Evolutionary conservation across 306 rosid genomes (phyloP).

Genomic region (Cajanus cajan): DNA sequence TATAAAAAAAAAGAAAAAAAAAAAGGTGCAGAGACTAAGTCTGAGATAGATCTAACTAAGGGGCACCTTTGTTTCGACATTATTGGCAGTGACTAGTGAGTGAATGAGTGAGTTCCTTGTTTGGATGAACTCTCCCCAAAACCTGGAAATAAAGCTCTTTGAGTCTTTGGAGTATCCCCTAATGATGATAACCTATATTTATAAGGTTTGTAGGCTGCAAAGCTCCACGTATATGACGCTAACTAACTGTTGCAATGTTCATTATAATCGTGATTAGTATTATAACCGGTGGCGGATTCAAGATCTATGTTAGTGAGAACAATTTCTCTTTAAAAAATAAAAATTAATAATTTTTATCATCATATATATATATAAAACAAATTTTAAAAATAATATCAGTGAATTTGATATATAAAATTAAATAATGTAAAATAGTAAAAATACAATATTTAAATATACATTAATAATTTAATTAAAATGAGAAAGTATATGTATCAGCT

Average conservation of each 20-base stretch:
- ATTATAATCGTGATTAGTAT: slow-evolving; percentile 5
- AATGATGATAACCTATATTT: slow-evolving; percentile 25
- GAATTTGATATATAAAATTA: too few species aligned
- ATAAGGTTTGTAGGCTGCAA: slow-evolving; percentile 33
- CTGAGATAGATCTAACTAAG: slow-evolving; percentile 22
- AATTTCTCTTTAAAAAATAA: too few species aligned
- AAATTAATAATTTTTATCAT: too few species aligned
- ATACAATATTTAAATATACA: too few species aligned
- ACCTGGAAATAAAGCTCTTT: slow-evolving; percentile 41
- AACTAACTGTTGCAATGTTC: slow-evolving; percentile 1
- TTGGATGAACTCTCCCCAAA: slow-evolving; percentile 32
- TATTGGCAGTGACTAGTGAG: slow-evolving; percentile 28
- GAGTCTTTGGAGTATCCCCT: slow-evolving; percentile 21
- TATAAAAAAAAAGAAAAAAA: too few species aligned
- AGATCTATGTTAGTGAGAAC: too few species aligned
- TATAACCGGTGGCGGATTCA: too few species aligned
- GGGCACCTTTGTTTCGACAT: slow-evolving; percentile 55
- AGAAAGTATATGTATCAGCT: too few species aligned
- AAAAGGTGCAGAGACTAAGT: neutral
- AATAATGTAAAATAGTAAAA: too few species aligned
- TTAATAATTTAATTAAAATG: too few species aligned
- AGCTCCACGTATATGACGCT: slow-evolving; percentile 25
- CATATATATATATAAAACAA: too few species aligned
- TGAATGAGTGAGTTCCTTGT: slow-evolving; percentile 18
- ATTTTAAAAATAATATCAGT: too few species aligned